Base-by-base conservation (phyloP, 768 basidiomycete genomes). In the Tricholoma hemisulphureum region DNA sequence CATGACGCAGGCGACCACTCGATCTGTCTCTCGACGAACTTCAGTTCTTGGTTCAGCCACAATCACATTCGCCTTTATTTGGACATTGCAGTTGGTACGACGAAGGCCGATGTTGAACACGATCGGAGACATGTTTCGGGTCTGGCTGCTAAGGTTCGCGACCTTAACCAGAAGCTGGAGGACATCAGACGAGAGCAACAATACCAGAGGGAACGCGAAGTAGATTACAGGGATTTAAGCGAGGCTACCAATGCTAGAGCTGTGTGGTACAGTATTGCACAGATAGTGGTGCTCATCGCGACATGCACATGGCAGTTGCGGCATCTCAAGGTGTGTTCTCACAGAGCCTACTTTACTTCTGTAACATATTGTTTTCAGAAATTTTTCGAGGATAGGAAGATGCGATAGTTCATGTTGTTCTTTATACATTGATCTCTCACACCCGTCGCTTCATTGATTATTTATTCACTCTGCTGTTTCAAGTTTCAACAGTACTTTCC, bases 1-100 rank as follows among this genome's bases (percentile, higher is more conserved):
- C 94, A 97, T 70, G 93, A 95, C 59, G 83, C 95, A 26, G 95
- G 95, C 49, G 97, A 98, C 77, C 97, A 99, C 76, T 87, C 91
- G 53, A 97, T 99, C 68, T 99, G 97, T 70, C 83, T 98, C 51
- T 92, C 92, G 6, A 91, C 93, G 18, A 96, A 96, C 72, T 89
- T 93, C 74, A 88, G 93, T 2, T 85, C 91, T 14, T 96, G 92
- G 93, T 91, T 91, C 73, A 81, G 83, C 56, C 82, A 78, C 66
- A 85, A 92, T 2, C 95, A 98, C 71, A 91, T 99, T 60, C 92
- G 93, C 46, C 84, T 99, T 58, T 90, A 98, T 76, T 85, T 99
- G 64, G 97, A 98, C 68, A 83, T 99, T 56, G 87, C 92, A 54
- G 92, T 98, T 54, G 97, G 97, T 21, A 85, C 83, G 50, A 87